Base-by-base conservation (phyloP, 2,329 filamentous ascomycete species). In the Aspergillus persii region DNA sequence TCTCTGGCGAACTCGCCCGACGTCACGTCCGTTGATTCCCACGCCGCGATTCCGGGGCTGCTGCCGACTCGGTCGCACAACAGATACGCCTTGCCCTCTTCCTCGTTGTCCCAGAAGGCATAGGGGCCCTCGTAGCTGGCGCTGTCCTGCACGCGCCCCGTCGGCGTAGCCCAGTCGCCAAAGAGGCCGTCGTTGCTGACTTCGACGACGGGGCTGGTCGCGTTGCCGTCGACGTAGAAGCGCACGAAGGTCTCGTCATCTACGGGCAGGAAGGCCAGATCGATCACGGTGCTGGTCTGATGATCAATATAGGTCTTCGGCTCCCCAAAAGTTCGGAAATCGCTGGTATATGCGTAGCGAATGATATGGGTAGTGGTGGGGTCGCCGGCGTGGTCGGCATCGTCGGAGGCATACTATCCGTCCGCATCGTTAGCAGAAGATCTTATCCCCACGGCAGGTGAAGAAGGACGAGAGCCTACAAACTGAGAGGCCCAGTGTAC, bases 401-500 rank as follows among this genome's bases (percentile, higher is more conserved):
- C 57, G 11, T 57, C 48, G 31, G 33, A 47, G 9, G 62, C 33
- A n/a, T 60, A 63, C 62, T 63, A n/a, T 3, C 27, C 11, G n/a
- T 41, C 15, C 5, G 11, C 36, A 9, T 9, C 11, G 4, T 57
- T 8, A 53, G 48, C 30, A 11, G 27, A 18, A 52, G 8, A 26
- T 23, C 5, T 1, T 3, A 23, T 23, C 18, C n/a, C 26, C 3
- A 4, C 6, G 3, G 11, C 18, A 5, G 26, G 3, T 11, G 15
- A 3, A 8, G 2, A 5, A 31, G 5, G 18, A 7, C 18, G 36
- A 12, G 12, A 39, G 7, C 49, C 7, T 55, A 63, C 62, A 11
- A 63, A 53, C 23, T 57, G 55, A 11, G 62, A 61, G 0, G 62
- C 62, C 62, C 62, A 63, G 27, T 63, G 62, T 9, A 63, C 62